Percentiles rank a stretch among this genome's conserved stretches.
Conservation (phyloP, 768 basidiomycete genomes). For the Mrakia frigida region DNA sequence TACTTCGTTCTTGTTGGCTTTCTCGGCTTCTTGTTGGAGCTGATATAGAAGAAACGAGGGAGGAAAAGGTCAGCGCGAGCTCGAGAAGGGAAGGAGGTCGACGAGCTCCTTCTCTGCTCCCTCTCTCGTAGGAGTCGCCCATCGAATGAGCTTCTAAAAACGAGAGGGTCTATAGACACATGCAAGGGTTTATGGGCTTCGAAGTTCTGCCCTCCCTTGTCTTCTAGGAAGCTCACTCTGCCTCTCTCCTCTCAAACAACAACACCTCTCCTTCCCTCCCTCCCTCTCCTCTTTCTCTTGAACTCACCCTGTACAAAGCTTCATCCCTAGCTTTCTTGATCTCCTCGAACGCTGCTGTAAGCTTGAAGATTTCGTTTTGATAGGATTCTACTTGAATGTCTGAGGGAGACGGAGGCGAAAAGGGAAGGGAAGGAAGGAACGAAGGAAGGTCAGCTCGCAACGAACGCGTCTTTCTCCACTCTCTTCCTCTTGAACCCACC, state of each 20-base stretch:
- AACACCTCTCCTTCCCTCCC: background rate
- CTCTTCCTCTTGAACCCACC: slow-evolving; percentile 34
- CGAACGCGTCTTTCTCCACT: too few relatives aligned
- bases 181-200: background rate
- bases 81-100: background rate
- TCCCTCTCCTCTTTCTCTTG: background rate
- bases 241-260: background rate
- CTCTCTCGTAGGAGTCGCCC: background rate
- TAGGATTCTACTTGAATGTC: slow-evolving; percentile 40
- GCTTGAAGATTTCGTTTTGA: slow-evolving; percentile 41
- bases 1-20: slow-evolving; percentile 36
- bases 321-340: slow-evolving; percentile 35
- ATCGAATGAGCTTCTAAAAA: background rate
- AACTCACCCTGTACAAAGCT: slow-evolving; percentile 38
- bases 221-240: background rate
- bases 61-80: background rate
- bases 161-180: too few relatives aligned
- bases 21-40: slow-evolving; percentile 39
- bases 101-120: background rate
- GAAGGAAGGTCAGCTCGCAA: background rate
- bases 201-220: background rate
- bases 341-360: slow-evolving; percentile 13
- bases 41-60: slow-evolving; percentile 8
- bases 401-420: slow-evolving; percentile 9
- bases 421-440: background rate